These are phyloP conservation scores for Asterophora lycoperdoides DNA, from an alignment of 768 basidiomycete species.

Conservation along the genomic window DNA sequence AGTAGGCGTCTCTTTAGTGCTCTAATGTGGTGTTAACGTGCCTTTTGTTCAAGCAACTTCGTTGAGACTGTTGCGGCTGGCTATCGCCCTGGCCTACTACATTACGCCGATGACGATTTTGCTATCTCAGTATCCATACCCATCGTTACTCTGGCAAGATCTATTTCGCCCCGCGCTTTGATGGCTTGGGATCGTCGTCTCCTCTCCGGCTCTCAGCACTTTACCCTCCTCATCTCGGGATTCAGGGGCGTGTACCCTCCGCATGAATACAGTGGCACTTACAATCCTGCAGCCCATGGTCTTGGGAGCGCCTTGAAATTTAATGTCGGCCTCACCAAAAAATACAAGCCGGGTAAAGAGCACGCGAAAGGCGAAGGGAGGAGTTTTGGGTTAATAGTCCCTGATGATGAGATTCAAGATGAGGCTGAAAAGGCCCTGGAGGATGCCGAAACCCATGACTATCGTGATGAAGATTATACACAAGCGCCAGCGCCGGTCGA, in stretches of 20 bases:
- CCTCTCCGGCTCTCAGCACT: conserved; percentile 50
- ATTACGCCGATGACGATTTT: conserved; percentile 47
- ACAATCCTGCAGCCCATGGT: conserved; percentile 30
- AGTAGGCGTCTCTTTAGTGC: conserved; percentile 18
- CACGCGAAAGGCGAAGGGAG: conserved; percentile 45
- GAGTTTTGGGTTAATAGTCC: conserved; percentile 44
- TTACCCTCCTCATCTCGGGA: conserved; percentile 63
- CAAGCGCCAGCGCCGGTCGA: conserved; percentile 15
- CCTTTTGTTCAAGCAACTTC: conserved; percentile 44
- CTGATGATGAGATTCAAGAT: conserved; percentile 36
- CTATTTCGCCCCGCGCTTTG: conserved; percentile 59
- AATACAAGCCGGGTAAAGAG: conserved; percentile 56
- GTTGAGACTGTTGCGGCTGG: conserved; percentile 51
- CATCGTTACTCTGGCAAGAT: conserved; percentile 43
- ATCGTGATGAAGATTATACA: conserved; percentile 7
- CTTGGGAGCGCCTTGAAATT: conserved; percentile 41
- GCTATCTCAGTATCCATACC: conserved; percentile 56
- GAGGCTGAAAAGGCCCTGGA: conserved; percentile 31
- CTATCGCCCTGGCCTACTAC: conserved; percentile 58
- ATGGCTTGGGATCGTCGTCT: conserved; percentile 73
- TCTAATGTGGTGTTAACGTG: neutral
- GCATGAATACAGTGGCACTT: conserved; percentile 39
- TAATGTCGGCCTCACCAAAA: conserved; percentile 55
- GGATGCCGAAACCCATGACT: conserved; percentile 21
- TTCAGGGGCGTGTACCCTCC: conserved; percentile 52